Percentiles rank a stretch among this genome's conserved stretches.
These are phyloP conservation scores for Agaricus sinodeliciosus DNA, from an alignment of 768 basidiomycete species.

Conservation along the genomic window DNA sequence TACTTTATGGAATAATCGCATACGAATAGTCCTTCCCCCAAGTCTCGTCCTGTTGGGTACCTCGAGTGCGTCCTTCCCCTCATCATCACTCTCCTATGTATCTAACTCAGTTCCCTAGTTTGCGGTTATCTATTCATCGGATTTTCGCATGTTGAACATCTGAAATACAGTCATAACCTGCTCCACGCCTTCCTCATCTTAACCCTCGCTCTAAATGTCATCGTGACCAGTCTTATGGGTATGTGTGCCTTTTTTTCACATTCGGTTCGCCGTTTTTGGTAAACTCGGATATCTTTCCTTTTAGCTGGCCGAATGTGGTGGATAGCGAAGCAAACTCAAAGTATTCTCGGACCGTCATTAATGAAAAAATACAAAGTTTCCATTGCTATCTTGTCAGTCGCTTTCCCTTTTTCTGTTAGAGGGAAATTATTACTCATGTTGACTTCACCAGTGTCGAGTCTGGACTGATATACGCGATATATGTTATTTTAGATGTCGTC, in stretches of 20 bases:
- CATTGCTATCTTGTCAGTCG: slow-evolving; percentile 29
- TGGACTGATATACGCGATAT: slow-evolving; percentile 28
- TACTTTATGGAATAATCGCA: slow-evolving; percentile 23
- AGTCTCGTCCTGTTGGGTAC: slow-evolving; percentile 20
- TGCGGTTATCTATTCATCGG: slow-evolving; percentile 22
- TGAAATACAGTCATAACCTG: slow-evolving; percentile 16
- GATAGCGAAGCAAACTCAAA: slow-evolving; percentile 21
- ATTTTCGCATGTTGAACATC: slow-evolving; percentile 22
- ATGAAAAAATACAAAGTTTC: slow-evolving; percentile 26
- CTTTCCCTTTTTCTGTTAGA: not conserved
- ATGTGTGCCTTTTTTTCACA: slow-evolving; percentile 12
- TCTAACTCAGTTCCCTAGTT: slow-evolving; percentile 9
- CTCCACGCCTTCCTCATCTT: slow-evolving; percentile 23
- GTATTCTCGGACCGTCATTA: slow-evolving; percentile 21
- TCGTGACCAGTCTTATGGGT: slow-evolving; percentile 26
- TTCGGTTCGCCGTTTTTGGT: not conserved
- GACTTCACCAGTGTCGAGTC: slow-evolving; percentile 27
- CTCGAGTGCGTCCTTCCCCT: slow-evolving; percentile 16
- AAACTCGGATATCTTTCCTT: not conserved
- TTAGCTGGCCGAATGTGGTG: slow-evolving; percentile 32
- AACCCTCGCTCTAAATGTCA: slow-evolving; percentile 22
- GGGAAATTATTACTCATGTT: not conserved
- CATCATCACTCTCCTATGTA: slow-evolving; percentile 5
- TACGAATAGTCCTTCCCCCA: slow-evolving; percentile 21
- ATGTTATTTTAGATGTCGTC: slow-evolving; percentile 9